A percentile compares a stretch with the other conserved stretches of the same genome.
These are phyloP conservation scores for Trebouxia sp. DNA, from an alignment of 139 green algal species.

Conservation along the genomic window DNA sequence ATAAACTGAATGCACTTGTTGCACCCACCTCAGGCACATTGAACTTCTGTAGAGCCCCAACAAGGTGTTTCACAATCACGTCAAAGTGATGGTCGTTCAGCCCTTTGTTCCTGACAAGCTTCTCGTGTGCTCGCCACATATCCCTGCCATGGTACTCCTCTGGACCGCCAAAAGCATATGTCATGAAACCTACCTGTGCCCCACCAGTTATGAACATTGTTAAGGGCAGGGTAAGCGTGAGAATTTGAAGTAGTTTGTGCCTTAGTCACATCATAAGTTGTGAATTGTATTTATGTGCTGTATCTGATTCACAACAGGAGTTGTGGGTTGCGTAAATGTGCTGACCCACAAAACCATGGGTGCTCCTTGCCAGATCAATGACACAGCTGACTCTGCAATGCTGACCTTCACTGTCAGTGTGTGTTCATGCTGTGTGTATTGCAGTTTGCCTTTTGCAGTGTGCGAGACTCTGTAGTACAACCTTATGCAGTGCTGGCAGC, in stretches of 20 bases:
- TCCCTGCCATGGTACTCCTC: conserved; percentile 22
- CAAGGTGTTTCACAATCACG: conserved; percentile 14
- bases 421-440: too few relatives aligned
- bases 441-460: too few relatives aligned
- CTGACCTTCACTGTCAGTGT: too few relatives aligned
- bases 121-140: conserved; percentile 2
- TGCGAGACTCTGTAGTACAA: too few relatives aligned
- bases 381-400: too few relatives aligned
- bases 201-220: not conserved
- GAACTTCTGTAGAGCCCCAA: not conserved
- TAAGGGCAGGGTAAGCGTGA: not conserved
- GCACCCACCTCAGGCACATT: not conserved
- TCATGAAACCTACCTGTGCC: conserved; percentile 25
- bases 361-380: not conserved
- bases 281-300: not conserved
- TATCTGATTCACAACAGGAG: not conserved
- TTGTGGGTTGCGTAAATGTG: not conserved
- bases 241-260: not conserved
- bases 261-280: not conserved
- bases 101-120: conserved; percentile 1
- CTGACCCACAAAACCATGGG: not conserved
- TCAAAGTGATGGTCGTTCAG: conserved; percentile 19
- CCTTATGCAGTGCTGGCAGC: too few relatives aligned
- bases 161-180: conserved; percentile 22
- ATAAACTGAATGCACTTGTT: not conserved